Evolutionary conservation across 176 grass and related monocot species (phyloP), one percentile per base, ranked within the genome.

Genomic region (Aegilops sharonensis): DNA sequence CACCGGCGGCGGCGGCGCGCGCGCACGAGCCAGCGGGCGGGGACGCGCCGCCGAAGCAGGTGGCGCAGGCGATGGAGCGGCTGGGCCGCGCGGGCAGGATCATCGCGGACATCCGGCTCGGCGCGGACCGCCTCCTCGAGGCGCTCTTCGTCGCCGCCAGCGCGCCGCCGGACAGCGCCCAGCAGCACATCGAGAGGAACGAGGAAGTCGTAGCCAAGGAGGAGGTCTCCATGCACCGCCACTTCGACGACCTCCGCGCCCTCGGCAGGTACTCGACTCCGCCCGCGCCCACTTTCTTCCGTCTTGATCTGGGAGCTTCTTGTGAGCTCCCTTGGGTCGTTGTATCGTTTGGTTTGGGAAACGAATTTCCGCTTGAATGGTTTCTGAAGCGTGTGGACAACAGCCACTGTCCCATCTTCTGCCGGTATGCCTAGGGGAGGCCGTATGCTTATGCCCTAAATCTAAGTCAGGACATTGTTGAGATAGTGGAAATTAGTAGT

Each of bases 31-130:
- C 48, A 23, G 52, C 39, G 5, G 27, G 24, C 3, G 85, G 85
- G 11, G 94, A 95, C 74, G 97, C 97, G 85, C 97, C 97, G 37
- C 97, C 97, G 23, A 98, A 96, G 88, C 93, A 95, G 92, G 97
- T 98, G 76, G 94, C 97, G 12, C 94, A 94, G 90, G 94, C 94
- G 75, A 98, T 98, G 97, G 93, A 98, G 75, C 88, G 94, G 2
- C 94, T 98, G 65, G 90, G 87, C 18, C 80, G 78, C 23, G 94
- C 94, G 5, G 92, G 89, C 10, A 85, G 97, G 18, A 79, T 98
- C 56, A 98, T 98, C 78, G 97, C 94, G 24, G 97, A 95, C 64
- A 98, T 98, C 76, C 90, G 92, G 30, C 86, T 98, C 12, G 90
- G 94, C 17, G 97, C 94, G 21, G 97, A 98, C 69, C 97, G 92